Conservation (phyloP, 2,329 filamentous ascomycete species). For the Scedosporium apiospermum region DNA sequence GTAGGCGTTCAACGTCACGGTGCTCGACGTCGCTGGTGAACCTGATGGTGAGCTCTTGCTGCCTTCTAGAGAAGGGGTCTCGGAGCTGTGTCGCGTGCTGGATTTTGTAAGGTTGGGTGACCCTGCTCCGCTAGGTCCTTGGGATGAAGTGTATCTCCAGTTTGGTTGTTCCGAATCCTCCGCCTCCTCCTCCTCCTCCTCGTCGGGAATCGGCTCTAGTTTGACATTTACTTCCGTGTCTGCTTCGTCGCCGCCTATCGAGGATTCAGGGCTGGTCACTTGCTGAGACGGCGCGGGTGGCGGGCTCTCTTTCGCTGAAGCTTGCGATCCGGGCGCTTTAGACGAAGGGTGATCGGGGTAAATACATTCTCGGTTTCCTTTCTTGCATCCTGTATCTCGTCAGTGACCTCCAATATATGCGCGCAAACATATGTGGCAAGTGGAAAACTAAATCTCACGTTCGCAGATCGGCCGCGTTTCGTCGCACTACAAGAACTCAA, state of each 20-base stretch:
- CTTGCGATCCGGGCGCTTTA: background rate
- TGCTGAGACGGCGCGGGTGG: slow-evolving; percentile 25
- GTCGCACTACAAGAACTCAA: slow-evolving; percentile 61
- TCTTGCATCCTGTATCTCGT: slow-evolving; percentile 61
- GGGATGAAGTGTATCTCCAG: slow-evolving; percentile 10
- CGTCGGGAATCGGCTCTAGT: slow-evolving; percentile 45
- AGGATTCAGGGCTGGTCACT: slow-evolving; percentile 41
- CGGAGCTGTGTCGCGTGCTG: slow-evolving; percentile 36
- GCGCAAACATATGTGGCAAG: no score
- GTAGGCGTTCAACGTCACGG: slow-evolving; percentile 17
- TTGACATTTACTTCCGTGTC: slow-evolving; percentile 30
- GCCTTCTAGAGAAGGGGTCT: slow-evolving; percentile 42
- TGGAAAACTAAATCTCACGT: slow-evolving; percentile 33
- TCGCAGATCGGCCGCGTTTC: slow-evolving; percentile 83
- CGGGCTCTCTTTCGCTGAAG: slow-evolving; percentile 9
- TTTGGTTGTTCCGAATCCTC: slow-evolving; percentile 13
- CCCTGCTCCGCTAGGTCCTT: slow-evolving; percentile 26
- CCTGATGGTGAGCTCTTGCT: slow-evolving; percentile 42
- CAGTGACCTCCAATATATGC: background rate
- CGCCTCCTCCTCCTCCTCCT: slow-evolving; percentile 43
- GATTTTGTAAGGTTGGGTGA: slow-evolving; percentile 24
- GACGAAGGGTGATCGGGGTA: slow-evolving; percentile 62
- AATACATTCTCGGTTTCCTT: slow-evolving; percentile 81
- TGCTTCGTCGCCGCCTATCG: slow-evolving; percentile 41
- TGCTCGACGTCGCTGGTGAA: slow-evolving; percentile 32